These are phyloP conservation scores for Avicennia marina DNA, from an alignment of 257 asterid genomes.

Conservation along the genomic window DNA sequence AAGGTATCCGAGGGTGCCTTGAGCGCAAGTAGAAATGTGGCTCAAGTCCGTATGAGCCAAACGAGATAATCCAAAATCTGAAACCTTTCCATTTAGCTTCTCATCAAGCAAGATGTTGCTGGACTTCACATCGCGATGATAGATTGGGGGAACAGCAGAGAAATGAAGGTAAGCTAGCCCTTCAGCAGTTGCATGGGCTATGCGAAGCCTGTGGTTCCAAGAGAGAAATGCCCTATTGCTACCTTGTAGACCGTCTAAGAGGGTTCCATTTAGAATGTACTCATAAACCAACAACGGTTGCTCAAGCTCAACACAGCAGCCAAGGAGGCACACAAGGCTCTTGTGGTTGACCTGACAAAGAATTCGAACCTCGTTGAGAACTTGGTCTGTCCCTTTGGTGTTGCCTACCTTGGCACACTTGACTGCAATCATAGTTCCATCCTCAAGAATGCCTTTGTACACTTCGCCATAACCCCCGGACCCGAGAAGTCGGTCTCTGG, in stretches of 20 bases:
- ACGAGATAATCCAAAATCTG: slow-evolving; percentile 85
- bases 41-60: slow-evolving; percentile 82
- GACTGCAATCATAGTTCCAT: slow-evolving; percentile 68
- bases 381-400: slow-evolving; percentile 79
- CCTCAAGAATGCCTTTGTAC: slow-evolving; percentile 62
- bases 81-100: slow-evolving; percentile 63
- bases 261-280: slow-evolving; percentile 60
- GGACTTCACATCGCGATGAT: slow-evolving; percentile 89
- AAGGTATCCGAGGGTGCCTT: slow-evolving; percentile 89
- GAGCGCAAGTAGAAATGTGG: slow-evolving; percentile 91
- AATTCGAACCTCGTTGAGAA: slow-evolving; percentile 83
- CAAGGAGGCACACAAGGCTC: slow-evolving; percentile 76
- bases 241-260: slow-evolving; percentile 52
- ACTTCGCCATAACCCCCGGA: slow-evolving; percentile 90
- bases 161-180: slow-evolving; percentile 86
- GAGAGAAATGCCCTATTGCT: slow-evolving; percentile 28
- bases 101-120: slow-evolving; percentile 81
- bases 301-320: slow-evolving; percentile 91
- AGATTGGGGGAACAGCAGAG: slow-evolving; percentile 81
- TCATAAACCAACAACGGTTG: slow-evolving; percentile 86
- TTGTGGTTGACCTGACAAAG: slow-evolving; percentile 89
- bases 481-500: slow-evolving; percentile 80
- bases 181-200: slow-evolving; percentile 82
- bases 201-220: slow-evolving; percentile 49
- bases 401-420: slow-evolving; percentile 91